Percentiles rank a stretch among this genome's conserved stretches.
These are phyloP conservation scores for Trypanosoma vivax DNA, from an alignment of 208 protist species.

Conservation along the genomic window DNA sequence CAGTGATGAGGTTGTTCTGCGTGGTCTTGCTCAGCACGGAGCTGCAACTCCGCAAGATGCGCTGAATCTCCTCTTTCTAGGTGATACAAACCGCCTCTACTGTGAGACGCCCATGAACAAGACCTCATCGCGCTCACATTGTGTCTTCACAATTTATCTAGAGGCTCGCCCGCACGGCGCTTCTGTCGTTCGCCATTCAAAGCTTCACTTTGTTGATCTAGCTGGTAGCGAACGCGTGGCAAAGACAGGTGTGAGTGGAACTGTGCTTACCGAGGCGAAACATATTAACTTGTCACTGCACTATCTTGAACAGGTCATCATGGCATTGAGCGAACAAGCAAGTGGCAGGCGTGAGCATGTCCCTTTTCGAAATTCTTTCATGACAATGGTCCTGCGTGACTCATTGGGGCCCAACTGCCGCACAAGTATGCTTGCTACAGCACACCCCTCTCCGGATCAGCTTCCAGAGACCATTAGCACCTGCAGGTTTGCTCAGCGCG, in stretches of 20 bases:
- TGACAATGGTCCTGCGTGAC: constrained; percentile 92
- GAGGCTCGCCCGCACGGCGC: constrained; percentile 47
- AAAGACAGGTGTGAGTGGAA: constrained; percentile 78
- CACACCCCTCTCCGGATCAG: constrained; percentile 45
- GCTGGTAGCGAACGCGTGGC: constrained; percentile 89
- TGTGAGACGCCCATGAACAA: constrained; percentile 91
- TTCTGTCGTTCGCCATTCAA: constrained; percentile 50
- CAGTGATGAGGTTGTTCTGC: constrained; percentile 51
- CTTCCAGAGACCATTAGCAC: constrained; percentile 86
- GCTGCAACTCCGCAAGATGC: constrained; percentile 70
- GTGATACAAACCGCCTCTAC: constrained; percentile 81
- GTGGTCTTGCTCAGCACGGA: constrained; percentile 52
- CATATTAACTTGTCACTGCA: constrained; percentile 91
- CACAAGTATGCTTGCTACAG: constrained; percentile 89
- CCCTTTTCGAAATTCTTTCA: constrained; percentile 92
- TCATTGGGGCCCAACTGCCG: constrained; percentile 94
- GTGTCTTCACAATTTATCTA: constrained; percentile 83
- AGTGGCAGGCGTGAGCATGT: constrained; percentile 83
- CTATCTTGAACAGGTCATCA: constrained; percentile 84
- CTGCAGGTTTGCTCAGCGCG: constrained; percentile 85
- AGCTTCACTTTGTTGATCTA: constrained; percentile 89
- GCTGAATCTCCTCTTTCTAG: constrained; percentile 79
- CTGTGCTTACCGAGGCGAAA: constrained; percentile 66
- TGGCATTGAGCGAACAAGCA: constrained; percentile 75
- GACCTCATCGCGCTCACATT: constrained; percentile 89